These are phyloP conservation scores for Globisporangium perplexum DNA, from an alignment of 352 stramenopile genomes.

Conservation along the genomic window DNA sequence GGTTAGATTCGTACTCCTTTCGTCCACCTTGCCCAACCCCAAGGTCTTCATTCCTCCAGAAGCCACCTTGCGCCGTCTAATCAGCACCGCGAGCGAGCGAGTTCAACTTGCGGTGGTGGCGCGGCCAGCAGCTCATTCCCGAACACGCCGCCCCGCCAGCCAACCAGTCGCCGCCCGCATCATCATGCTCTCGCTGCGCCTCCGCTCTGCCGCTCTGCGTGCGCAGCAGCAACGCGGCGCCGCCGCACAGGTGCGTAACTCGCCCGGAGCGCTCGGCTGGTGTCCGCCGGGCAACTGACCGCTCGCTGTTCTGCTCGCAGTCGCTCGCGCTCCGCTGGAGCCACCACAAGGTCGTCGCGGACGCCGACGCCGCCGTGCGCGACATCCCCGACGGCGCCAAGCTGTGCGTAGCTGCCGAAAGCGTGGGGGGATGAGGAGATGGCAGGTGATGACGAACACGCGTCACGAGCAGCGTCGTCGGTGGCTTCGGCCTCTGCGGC, in stretches of 20 bases:
- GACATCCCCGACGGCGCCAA: constrained; percentile 70
- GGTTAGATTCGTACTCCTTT: too few species aligned
- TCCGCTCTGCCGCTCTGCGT: not conserved
- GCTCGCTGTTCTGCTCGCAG: not conserved
- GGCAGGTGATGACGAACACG: not conserved
- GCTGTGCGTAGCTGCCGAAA: constrained; percentile 46
- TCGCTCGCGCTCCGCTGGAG: constrained; percentile 17
- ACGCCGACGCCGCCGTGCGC: constrained; percentile 63
- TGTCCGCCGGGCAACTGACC: too few species aligned
- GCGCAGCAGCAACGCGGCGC: not conserved
- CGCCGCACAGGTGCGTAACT: constrained; percentile 1
- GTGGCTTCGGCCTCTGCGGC: constrained; percentile 89
- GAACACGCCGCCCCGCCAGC: not conserved
- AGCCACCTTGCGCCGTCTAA: too few species aligned
- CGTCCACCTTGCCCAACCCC: too few species aligned
- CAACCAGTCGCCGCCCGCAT: not conserved
- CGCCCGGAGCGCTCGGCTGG: too few species aligned
- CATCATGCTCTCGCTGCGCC: constrained; percentile 5
- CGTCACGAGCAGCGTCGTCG: constrained; percentile 51
- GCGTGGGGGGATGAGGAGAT: too few species aligned
- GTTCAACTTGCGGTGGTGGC: too few species aligned
- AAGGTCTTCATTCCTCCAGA: too few species aligned
- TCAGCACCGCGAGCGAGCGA: too few species aligned
- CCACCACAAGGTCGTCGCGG: constrained; percentile 60
- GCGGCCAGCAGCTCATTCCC: not conserved